Percentiles rank a stretch among this genome's conserved stretches.
Evolutionary conservation across 164 flowering plant species (phyloP).

Genomic region (Platanus orientalis): DNA sequence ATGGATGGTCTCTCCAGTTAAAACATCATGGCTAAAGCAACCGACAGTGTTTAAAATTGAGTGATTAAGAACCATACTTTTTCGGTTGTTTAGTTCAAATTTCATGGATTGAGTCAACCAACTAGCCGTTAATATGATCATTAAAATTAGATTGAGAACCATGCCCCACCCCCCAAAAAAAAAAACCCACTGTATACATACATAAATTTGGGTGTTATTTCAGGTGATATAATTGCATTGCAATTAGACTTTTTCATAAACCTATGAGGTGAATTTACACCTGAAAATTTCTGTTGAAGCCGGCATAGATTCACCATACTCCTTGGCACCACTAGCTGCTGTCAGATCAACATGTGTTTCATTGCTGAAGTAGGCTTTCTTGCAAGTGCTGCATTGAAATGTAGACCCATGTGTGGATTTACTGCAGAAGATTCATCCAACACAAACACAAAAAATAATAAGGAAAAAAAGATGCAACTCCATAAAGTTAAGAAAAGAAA

Average conservation of each 20-base stretch:
- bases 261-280: slow-evolving; percentile 20
- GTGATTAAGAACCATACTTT: too few species aligned
- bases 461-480: not conserved
- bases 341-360: slow-evolving; percentile 63
- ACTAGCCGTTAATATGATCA: too few species aligned
- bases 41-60: not conserved
- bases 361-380: slow-evolving; percentile 48
- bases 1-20: too few species aligned
- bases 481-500: slow-evolving; percentile 1
- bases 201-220: too few species aligned
- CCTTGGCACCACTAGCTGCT: slow-evolving; percentile 50
- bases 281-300: slow-evolving; percentile 70
- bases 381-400: slow-evolving; percentile 58
- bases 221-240: too few species aligned
- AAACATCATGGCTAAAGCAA: not conserved
- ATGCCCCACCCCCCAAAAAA: too few species aligned
- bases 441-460: slow-evolving; percentile 4
- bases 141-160: too few species aligned
- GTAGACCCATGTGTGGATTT: slow-evolving; percentile 30
- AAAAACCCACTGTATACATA: too few species aligned
- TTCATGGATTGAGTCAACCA: too few species aligned
- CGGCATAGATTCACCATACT: slow-evolving; percentile 48
- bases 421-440: slow-evolving; percentile 30
- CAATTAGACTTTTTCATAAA: not conserved
- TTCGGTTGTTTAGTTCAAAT: too few species aligned